Evolutionary conservation across 768 basidiomycete genomes (phyloP).

Genomic region (Chlorophyllum brunneum): DNA sequence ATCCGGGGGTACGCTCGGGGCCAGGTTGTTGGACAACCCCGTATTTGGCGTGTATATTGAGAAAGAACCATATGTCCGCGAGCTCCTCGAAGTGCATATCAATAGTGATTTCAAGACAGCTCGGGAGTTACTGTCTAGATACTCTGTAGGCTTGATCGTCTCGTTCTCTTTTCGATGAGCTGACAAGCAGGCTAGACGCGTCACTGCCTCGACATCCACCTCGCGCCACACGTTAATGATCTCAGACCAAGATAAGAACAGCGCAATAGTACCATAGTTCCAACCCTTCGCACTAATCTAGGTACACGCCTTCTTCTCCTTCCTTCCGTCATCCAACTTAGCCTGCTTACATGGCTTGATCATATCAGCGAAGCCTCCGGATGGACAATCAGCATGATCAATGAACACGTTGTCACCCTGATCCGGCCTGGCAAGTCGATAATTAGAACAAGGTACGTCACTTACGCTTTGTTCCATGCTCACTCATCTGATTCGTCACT

Average conservation of each 20-base stretch:
- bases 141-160: conserved; percentile 52
- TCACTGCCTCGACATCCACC: conserved; percentile 75
- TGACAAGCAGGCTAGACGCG: conserved; percentile 50
- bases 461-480: background rate
- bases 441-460: conserved; percentile 83
- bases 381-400: conserved; percentile 67
- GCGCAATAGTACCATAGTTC: conserved; percentile 82
- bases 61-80: conserved; percentile 82
- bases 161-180: background rate
- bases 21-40: conserved; percentile 63
- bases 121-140: conserved; percentile 65
- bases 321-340: too few species aligned
- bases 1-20: conserved; percentile 64
- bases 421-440: conserved; percentile 82
- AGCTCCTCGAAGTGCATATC: conserved; percentile 83
- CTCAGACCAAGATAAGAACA: conserved; percentile 71
- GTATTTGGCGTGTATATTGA: conserved; percentile 77
- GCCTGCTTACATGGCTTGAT: conserved; percentile 40
- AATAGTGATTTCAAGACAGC: conserved; percentile 82
- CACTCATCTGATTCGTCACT: background rate
- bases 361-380: conserved; percentile 88
- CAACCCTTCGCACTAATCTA: conserved; percentile 82
- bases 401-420: conserved; percentile 68
- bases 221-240: conserved; percentile 60
- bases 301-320: background rate